Evolutionary conservation across 108 stramenopile species (phyloP).

Genomic region (Mediolabrus comicus): DNA sequence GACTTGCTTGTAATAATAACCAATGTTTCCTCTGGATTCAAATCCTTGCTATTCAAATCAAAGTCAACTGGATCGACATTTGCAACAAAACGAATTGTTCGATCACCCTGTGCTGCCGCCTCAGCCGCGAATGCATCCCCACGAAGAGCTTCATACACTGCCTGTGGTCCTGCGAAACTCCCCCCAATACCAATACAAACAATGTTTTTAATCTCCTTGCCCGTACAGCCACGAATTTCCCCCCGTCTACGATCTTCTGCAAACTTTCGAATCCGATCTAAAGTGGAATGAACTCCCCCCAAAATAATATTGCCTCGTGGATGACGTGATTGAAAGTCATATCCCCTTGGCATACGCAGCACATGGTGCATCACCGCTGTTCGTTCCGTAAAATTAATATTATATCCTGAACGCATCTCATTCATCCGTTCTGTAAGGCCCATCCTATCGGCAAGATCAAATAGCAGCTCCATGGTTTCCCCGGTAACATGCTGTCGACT

Average conservation of each 20-base stretch:
- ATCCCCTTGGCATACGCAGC: conserved; percentile 67
- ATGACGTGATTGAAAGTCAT: conserved; percentile 19
- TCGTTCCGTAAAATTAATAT: conserved; percentile 76
- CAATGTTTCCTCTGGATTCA: conserved; percentile 72
- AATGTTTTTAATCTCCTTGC: conserved; percentile 81
- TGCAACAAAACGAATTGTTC: conserved; percentile 86
- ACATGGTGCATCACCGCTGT: conserved; percentile 77
- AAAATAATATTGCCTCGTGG: conserved; percentile 72
- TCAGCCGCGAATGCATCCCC: conserved; percentile 54
- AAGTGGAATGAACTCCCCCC: conserved; percentile 68
- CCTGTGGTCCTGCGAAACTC: conserved; percentile 90
- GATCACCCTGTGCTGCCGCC: conserved; percentile 57
- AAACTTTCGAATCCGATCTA: conserved; percentile 72
- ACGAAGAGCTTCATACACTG: conserved; percentile 90
- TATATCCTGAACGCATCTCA: conserved; percentile 66
- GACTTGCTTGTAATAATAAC: conserved; percentile 83
- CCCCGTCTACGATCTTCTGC: conserved; percentile 76
- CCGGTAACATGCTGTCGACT: conserved; percentile 93
- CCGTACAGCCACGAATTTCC: conserved; percentile 74
- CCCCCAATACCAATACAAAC: conserved; percentile 93
- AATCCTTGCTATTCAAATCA: conserved; percentile 60
- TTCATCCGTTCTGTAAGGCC: conserved; percentile 74
- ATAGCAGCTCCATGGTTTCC: conserved; percentile 92
- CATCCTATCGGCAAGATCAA: conserved; percentile 89
- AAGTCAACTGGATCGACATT: conserved; percentile 98